These are phyloP conservation scores for Ophiostoma novo-ulmi DNA, from an alignment of 2,329 filamentous ascomycete genomes.

Conservation along the genomic window DNA sequence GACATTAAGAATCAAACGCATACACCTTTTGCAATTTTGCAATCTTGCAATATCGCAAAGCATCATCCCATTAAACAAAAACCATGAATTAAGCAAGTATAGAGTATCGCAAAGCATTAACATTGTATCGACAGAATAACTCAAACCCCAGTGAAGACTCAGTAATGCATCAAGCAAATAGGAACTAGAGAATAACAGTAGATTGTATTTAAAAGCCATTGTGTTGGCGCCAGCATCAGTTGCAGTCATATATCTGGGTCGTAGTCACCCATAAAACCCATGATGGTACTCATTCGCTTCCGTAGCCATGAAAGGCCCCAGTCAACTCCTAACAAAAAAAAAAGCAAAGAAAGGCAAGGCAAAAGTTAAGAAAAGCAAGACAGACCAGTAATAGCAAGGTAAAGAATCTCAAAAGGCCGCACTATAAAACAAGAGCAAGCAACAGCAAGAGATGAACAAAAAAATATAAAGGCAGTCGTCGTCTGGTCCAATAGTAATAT, in stretches of 20 bases:
- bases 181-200: neutral
- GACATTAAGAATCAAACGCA: slow-evolving; percentile 1
- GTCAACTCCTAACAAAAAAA: slow-evolving; percentile 20
- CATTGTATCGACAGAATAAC: too few relatives aligned
- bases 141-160: neutral
- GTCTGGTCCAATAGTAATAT: slow-evolving; percentile 10
- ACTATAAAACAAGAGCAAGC: neutral
- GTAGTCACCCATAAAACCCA: slow-evolving; percentile 15
- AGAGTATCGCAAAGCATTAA: neutral
- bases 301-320: slow-evolving; percentile 8
- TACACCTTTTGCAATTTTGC: neutral
- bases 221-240: slow-evolving; percentile 16
- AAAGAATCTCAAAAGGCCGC: slow-evolving; percentile 11
- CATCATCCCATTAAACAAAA: neutral
- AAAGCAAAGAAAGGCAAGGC: neutral
- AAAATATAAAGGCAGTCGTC: neutral
- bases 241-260: slow-evolving; percentile 22
- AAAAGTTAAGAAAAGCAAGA: neutral
- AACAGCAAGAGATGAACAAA: slow-evolving; percentile 6
- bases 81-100: neutral
- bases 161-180: neutral
- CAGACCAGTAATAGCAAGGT: neutral
- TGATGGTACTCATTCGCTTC: slow-evolving; percentile 11
- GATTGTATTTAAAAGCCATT: slow-evolving; percentile 16
- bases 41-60: neutral